phyloP scores from a whole-genome alignment of 2,329 filamentous ascomycete genomes.

The Colletotrichum sp. region DNA sequence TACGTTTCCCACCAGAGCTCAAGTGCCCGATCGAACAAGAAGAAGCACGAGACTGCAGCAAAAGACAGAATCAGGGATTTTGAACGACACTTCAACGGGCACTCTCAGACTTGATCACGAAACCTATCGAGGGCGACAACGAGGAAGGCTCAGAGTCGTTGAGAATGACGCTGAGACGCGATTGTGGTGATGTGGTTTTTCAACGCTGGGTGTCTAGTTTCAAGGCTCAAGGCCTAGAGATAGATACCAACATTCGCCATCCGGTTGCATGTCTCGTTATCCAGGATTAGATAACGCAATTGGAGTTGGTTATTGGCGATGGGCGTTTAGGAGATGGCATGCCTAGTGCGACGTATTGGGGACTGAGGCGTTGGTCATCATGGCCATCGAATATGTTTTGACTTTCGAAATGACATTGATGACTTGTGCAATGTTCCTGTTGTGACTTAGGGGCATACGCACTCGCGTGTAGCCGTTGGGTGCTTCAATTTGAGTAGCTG shows the following conservation, averaged over 20 bases:
- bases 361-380: background rate
- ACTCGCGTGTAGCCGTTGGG: too few relatives aligned
- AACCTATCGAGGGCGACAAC: background rate
- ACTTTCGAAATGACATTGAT: background rate
- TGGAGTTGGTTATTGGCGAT: accelerated
- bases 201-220: accelerated
- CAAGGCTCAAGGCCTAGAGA: background rate
- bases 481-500: background rate
- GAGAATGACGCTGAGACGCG: accelerated
- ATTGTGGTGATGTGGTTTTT: accelerated
- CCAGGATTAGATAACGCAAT: background rate
- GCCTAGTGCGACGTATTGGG: too few relatives aligned
- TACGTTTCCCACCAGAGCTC: background rate
- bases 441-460: accelerated
- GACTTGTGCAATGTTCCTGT: too few relatives aligned
- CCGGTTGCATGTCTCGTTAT: accelerated
- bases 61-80: background rate
- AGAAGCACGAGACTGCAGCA: background rate
- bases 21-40: accelerated
- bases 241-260: background rate
- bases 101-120: accelerated
- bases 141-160: background rate
- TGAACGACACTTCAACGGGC: background rate
- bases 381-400: background rate
- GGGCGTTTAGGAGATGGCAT: background rate